phyloP scores from a whole-genome alignment of 2,329 filamentous ascomycete genomes.

The Phaeophleospora eucalypticola region DNA sequence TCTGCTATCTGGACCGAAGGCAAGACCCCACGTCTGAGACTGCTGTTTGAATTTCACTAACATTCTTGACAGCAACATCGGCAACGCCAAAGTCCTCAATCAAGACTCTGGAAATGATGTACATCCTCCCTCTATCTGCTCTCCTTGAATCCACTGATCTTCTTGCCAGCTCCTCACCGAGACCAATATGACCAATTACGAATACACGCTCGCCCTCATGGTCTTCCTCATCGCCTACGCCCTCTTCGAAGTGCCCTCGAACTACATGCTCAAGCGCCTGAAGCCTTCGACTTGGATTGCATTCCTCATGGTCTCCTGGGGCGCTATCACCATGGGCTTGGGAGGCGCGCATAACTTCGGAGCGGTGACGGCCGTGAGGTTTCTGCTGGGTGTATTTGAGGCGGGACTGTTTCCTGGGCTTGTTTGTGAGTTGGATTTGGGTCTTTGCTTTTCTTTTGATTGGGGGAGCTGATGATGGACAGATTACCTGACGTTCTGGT shows the following conservation, averaged over 20 bases:
- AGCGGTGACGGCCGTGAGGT: constrained; percentile 43
- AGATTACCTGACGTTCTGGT: constrained; percentile 29
- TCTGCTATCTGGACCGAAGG: constrained; percentile 60
- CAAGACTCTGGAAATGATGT: constrained; percentile 53
- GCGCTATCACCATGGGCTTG: constrained; percentile 28
- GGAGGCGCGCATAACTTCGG: constrained; percentile 45
- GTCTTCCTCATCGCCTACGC: constrained; percentile 57
- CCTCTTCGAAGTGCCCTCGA: constrained; percentile 43
- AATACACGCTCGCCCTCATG: constrained; percentile 49
- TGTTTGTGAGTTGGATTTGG: constrained; percentile 29
- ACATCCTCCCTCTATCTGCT: not conserved
- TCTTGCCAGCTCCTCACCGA: constrained; percentile 49
- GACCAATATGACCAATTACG: constrained; percentile 57
- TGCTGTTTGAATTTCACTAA: not conserved
- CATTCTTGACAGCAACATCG: constrained; percentile 48
- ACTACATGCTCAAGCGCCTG: constrained; percentile 40
- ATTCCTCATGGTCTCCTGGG: constrained; percentile 30
- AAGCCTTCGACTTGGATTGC: constrained; percentile 39
- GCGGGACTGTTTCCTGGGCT: constrained; percentile 56
- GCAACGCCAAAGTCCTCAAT: constrained; percentile 53
- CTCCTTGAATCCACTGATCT: constrained; percentile 1
- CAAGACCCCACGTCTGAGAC: constrained; percentile 21
- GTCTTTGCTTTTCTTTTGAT: not conserved
- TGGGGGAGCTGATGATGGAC: not conserved
- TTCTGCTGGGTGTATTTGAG: constrained; percentile 44